These are phyloP conservation scores for Cryptococcus depauperatus DNA, from an alignment of 1,284 basidiomycete species.

Conservation along the genomic window DNA sequence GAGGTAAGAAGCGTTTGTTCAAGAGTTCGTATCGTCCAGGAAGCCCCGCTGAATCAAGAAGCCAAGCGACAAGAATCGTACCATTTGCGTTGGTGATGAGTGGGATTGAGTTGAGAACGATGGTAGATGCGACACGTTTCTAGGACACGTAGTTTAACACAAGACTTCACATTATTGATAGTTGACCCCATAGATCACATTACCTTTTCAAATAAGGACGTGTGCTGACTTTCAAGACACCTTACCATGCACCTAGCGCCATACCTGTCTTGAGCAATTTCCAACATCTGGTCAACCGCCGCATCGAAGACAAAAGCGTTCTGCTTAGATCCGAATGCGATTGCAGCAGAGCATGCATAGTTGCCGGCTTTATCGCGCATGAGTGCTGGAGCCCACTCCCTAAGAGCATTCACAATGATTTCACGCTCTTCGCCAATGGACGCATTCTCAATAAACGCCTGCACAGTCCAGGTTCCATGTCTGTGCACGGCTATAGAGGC, in stretches of 20 bases:
- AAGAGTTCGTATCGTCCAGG: conserved; percentile 85
- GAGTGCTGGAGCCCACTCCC: conserved; percentile 86
- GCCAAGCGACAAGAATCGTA: conserved; percentile 88
- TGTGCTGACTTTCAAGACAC: conserved; percentile 81
- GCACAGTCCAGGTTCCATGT: conserved; percentile 99
- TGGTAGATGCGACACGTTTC: conserved; percentile 84
- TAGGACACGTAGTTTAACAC: too few relatives aligned
- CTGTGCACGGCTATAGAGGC: conserved; percentile 99
- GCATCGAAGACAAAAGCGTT: conserved; percentile 97
- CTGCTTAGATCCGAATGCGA: conserved; percentile 81
- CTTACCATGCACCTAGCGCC: conserved; percentile 96
- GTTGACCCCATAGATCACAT: too few relatives aligned
- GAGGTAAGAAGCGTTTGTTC: conserved; percentile 89
- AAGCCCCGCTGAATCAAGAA: conserved; percentile 87
- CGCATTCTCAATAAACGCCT: conserved; percentile 96
- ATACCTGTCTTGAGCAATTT: conserved; percentile 83
- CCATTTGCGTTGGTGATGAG: conserved; percentile 97
- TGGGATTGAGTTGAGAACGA: conserved; percentile 95
- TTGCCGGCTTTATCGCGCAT: conserved; percentile 95
- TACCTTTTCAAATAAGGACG: conserved; percentile 71
- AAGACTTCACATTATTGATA: too few relatives aligned
- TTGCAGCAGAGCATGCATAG: conserved; percentile 79
- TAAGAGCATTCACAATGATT: conserved; percentile 74
- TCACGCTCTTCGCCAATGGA: conserved; percentile 77
- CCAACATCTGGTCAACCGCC: conserved; percentile 97